Base-by-base conservation (phyloP, 345 rosid species). In the Camelina neglecta region DNA sequence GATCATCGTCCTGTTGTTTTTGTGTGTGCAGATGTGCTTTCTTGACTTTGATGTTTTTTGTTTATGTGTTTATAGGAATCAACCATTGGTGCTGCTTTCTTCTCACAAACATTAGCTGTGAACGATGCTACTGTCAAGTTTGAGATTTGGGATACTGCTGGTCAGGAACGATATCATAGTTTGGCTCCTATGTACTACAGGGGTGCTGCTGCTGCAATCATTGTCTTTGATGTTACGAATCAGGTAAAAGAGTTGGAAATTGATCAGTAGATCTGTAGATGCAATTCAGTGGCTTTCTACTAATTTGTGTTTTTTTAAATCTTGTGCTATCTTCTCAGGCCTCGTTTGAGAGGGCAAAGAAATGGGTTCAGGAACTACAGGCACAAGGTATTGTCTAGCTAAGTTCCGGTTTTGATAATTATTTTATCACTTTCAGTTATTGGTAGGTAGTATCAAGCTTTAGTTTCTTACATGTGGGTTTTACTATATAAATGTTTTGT, bases 121-220 rank as follows among this genome's bases (percentile, higher is more conserved):
- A 90, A 90, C 74, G 98, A 92, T 70, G 94, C 93, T 0, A 92
- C 96, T 20, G 94, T 95, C 1, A 95, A 95, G 76, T 95, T 95
- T 84, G 99, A 95, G 86, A 95, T 95, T 12, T 95, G 99, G 99
- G 99, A 95, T 81, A 95, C 99, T 38, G 99, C 99, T 0, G 99
- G 99, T 35, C 99, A 95, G 72, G 96, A 95, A 86, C 84, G 97
- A 35, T 95, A 95, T 70, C 99, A 92, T 75, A 95, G 99, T 77
- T 83, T 95, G 81, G 99, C 99, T 57, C 99, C 99, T 38, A 95
- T 95, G 99, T 90, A 95, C 81, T 92, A 95, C 68, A 84, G 99
- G 62, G 97, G 99, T 76, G 99, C 98, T 62, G 99, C 93, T 3
- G 97, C 97, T 64, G 97, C 98, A 21, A 79, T 95, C 48, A 90